Conservation (phyloP, 2,329 filamentous ascomycete genomes). For the Colletotrichum tropicale region DNA sequence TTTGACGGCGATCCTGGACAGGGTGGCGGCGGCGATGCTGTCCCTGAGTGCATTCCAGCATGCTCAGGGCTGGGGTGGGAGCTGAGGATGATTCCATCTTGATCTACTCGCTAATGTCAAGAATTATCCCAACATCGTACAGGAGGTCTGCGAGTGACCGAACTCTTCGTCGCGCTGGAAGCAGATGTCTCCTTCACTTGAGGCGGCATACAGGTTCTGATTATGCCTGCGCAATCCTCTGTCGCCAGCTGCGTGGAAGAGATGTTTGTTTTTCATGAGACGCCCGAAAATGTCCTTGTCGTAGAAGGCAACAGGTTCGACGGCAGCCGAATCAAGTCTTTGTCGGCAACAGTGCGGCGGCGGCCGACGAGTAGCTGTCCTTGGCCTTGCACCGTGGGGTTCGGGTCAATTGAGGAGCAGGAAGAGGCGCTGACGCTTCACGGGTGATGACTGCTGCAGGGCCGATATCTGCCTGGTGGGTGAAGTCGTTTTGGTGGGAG, state of each 20-base stretch:
- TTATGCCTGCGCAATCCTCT: neutral
- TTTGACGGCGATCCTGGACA: neutral
- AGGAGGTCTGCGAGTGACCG: neutral
- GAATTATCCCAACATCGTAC: fast-evolving
- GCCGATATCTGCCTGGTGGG: too few species aligned
- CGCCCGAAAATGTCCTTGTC: neutral
- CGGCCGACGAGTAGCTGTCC: neutral
- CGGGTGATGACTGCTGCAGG: neutral
- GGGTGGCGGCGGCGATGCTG: neutral
- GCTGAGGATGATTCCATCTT: neutral
- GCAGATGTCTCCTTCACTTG: neutral
- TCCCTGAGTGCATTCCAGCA: neutral
- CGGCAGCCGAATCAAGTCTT: neutral
- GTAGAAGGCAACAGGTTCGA: neutral
- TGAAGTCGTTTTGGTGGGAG: neutral
- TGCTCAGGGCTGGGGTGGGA: neutral
- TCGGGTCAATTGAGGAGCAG: neutral
- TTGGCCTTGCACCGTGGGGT: neutral
- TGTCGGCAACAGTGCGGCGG: neutral
- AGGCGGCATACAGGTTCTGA: neutral
- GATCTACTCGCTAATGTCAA: too few species aligned
- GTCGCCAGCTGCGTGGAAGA: neutral
- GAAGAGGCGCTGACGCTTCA: fast-evolving
- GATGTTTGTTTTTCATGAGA: neutral
- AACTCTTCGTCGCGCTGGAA: neutral